phyloP scores from a whole-genome alignment of 2,329 filamentous ascomycete genomes.

The Ceratocystis harringtonii region DNA sequence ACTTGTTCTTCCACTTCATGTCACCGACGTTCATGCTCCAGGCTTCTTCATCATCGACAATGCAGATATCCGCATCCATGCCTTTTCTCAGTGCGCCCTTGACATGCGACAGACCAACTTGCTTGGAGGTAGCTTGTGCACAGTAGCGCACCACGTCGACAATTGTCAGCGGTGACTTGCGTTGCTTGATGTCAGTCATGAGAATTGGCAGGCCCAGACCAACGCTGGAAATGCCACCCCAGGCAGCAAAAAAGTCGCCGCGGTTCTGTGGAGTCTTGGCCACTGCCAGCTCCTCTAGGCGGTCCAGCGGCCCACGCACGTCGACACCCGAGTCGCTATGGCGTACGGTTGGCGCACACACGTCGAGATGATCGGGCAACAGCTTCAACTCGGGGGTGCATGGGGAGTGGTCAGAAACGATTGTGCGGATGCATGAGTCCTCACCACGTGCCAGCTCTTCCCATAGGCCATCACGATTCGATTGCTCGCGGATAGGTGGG shows the following conservation, averaged over 20 bases:
- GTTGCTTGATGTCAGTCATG: slow-evolving; percentile 51
- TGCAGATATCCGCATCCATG: slow-evolving; percentile 78
- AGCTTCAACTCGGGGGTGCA: slow-evolving; percentile 92
- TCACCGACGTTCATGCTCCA: slow-evolving; percentile 62
- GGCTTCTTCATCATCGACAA: slow-evolving; percentile 72
- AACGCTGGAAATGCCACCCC: slow-evolving; percentile 91
- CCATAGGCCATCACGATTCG: slow-evolving; percentile 80
- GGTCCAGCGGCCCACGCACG: slow-evolving; percentile 27
- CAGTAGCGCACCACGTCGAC: slow-evolving; percentile 76
- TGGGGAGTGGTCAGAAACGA: slow-evolving; percentile 91
- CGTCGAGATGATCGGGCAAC: slow-evolving; percentile 45
- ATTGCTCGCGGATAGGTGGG: slow-evolving; percentile 68
- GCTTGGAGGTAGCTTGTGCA: slow-evolving; percentile 68
- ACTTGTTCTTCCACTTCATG: slow-evolving; percentile 91
- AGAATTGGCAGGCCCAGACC: slow-evolving; percentile 85
- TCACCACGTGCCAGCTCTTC: slow-evolving; percentile 48
- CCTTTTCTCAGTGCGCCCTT: slow-evolving; percentile 74
- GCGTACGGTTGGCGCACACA: slow-evolving; percentile 25
- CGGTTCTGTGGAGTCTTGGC: slow-evolving; percentile 17
- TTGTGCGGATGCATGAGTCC: slow-evolving; percentile 73
- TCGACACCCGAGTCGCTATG: slow-evolving; percentile 41
- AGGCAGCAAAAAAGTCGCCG: slow-evolving; percentile 89
- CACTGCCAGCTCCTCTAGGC: slow-evolving; percentile 22
- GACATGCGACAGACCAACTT: slow-evolving; percentile 66
- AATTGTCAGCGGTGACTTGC: slow-evolving; percentile 34